Conservation (phyloP, 2,329 filamentous ascomycete species). For the Trematosphaeria pertusa region DNA sequence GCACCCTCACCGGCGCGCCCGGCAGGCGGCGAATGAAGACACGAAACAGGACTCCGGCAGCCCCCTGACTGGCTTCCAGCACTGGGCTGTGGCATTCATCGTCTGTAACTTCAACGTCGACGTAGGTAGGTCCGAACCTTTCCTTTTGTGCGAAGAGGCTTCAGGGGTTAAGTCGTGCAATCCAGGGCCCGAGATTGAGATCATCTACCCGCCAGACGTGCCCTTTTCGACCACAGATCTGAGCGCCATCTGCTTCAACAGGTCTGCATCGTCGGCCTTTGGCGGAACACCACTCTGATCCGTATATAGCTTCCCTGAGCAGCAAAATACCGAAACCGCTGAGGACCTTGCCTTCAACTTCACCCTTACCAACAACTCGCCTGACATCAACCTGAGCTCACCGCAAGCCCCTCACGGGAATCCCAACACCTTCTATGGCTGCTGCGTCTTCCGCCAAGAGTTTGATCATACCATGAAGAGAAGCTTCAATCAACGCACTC, state of each 20-base stretch:
- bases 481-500: conserved; percentile 50
- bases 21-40: conserved; percentile 28
- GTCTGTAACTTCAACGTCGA: conserved; percentile 55
- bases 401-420: conserved; percentile 50
- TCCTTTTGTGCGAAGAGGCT: neutral
- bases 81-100: conserved; percentile 51
- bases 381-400: conserved; percentile 62
- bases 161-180: conserved; percentile 12
- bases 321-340: conserved; percentile 50
- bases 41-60: conserved; percentile 26
- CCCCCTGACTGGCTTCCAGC: conserved; percentile 38
- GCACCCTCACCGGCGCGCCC: conserved; percentile 30
- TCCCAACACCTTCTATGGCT: conserved; percentile 43
- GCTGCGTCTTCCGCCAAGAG: conserved; percentile 51
- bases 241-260: conserved; percentile 53
- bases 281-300: too few species aligned
- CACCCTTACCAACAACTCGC: conserved; percentile 53
- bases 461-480: conserved; percentile 51
- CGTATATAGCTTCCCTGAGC: conserved; percentile 48
- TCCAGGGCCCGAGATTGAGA: conserved; percentile 49
- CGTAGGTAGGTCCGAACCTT: conserved; percentile 40
- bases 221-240: conserved; percentile 48
- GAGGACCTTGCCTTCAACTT: conserved; percentile 51
- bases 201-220: conserved; percentile 49
- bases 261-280: too few species aligned